phyloP scores from a whole-genome alignment of 495 filamentous ascomycete species.

The Penicillium verhagenii region DNA sequence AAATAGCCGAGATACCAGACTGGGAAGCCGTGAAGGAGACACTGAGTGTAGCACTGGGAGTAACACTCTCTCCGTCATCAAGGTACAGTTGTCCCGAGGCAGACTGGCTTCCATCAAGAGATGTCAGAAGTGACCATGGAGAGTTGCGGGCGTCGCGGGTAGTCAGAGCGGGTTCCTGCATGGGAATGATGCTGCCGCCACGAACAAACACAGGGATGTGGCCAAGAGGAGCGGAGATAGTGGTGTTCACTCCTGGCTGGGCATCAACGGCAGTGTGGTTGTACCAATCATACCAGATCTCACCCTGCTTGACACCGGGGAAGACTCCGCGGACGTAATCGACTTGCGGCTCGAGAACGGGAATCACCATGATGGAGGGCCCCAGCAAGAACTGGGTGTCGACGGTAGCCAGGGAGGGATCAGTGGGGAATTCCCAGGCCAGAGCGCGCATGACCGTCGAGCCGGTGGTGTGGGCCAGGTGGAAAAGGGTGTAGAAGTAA shows the following conservation, averaged over 20 bases:
- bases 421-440: slow-evolving; percentile 80
- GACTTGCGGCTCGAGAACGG: slow-evolving; percentile 67
- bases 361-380: slow-evolving; percentile 65
- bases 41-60: slow-evolving; percentile 53
- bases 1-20: slow-evolving; percentile 45
- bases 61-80: slow-evolving; percentile 78
- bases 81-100: slow-evolving; percentile 72
- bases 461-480: slow-evolving; percentile 64
- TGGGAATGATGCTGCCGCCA: slow-evolving; percentile 66
- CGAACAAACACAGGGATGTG: slow-evolving; percentile 78
- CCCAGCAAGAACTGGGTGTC: slow-evolving; percentile 82
- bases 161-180: slow-evolving; percentile 70
- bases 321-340: slow-evolving; percentile 72
- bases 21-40: slow-evolving; percentile 55
- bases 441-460: slow-evolving; percentile 79
- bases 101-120: slow-evolving; percentile 52
- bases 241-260: slow-evolving; percentile 61
- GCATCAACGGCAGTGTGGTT: slow-evolving; percentile 54
- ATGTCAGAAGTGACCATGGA: slow-evolving; percentile 68
- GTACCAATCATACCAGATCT: slow-evolving; percentile 86
- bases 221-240: slow-evolving; percentile 70
- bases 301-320: slow-evolving; percentile 62
- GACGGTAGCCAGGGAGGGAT: slow-evolving; percentile 63
- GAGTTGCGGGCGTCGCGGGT: slow-evolving; percentile 63
- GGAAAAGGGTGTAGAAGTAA: slow-evolving; percentile 81